phyloP scores from a whole-genome alignment of 805 yeast species.

The Wickerhamomyces strasburgensis region DNA sequence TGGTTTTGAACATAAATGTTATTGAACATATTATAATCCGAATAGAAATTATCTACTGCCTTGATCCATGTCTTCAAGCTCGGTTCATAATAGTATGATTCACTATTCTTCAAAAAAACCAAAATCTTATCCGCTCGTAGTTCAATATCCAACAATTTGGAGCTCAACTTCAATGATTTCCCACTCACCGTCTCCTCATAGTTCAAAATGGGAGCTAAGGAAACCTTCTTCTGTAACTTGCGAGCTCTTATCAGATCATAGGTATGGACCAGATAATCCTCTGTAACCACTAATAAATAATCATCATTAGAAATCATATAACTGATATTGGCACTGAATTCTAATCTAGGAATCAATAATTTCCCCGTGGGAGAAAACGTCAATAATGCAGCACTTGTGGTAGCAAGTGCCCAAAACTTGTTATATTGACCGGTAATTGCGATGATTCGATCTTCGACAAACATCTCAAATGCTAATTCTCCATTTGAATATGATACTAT shows the following conservation, averaged over 20 bases:
- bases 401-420: slow-evolving; percentile 46
- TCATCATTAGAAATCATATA: slow-evolving; percentile 31
- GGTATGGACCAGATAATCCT: slow-evolving; percentile 43
- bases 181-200: slow-evolving; percentile 23
- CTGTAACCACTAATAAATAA: slow-evolving; percentile 41
- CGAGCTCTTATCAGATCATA: slow-evolving; percentile 41
- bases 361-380: slow-evolving; percentile 42
- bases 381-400: slow-evolving; percentile 54
- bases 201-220: slow-evolving; percentile 52
- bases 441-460: slow-evolving; percentile 34
- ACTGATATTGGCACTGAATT: slow-evolving; percentile 44
- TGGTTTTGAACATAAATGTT: slow-evolving; percentile 17
- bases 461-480: slow-evolving; percentile 35
- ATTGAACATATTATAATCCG: slow-evolving; percentile 10
- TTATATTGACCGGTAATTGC: slow-evolving; percentile 37
- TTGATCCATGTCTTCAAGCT: slow-evolving; percentile 43
- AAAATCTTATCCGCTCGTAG: slow-evolving; percentile 36
- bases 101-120: slow-evolving; percentile 33
- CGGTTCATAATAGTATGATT: slow-evolving; percentile 38
- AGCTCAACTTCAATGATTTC: slow-evolving; percentile 17
- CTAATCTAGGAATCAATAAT: slow-evolving; percentile 42
- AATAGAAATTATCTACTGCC: slow-evolving; percentile 32
- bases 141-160: slow-evolving; percentile 29
- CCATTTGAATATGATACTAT: slow-evolving; percentile 33
- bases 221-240: slow-evolving; percentile 36